Evolutionary conservation across 768 basidiomycete genomes (phyloP), one percentile per base, ranked within the genome.

Genomic region (Jaapia argillacea): DNA sequence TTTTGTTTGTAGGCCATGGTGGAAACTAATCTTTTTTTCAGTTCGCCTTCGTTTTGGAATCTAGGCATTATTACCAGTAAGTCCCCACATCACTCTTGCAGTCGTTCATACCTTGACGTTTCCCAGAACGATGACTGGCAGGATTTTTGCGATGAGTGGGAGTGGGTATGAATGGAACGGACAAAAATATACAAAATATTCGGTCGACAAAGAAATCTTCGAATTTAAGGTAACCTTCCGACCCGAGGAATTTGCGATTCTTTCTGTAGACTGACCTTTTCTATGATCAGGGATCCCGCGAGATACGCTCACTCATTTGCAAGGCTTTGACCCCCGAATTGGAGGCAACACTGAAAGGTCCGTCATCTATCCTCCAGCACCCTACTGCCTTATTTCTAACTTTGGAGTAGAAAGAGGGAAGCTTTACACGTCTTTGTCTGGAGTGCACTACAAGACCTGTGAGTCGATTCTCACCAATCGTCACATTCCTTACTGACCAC

Each of bases 371-470:
- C 23, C 7, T 24, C 21, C 6, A 21, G 21, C 18, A 13, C 25
- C 18, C 33, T 6, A 48, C 23, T 1, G 5, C 24, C 21, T 10
- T 24, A 6, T 40, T 21, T 20, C 35, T 18, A 6, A 48, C 28
- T 1, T 0, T 13, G 18, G 12, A 20, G 20, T 28, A 53, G 52
- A 41, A 12, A 48, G 53, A 16, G 53, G 53, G 12, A 24, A 21
- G 10, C 40, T 36, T 4, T 53, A 54, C 20, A 39, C 36, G 5
- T 22, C 46, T 6, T 41, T 43, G 6, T 24, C 49, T 24, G 53
- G 53, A 14, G 26, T 51, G 7, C 53, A 54, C 26, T 51, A 53
- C 26, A 44, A 26, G 39, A 27, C 40, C 14, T 54, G 53, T 48
- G 24, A 38, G 53, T 53, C 13, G 10, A 21, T 10, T 10, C 21